A percentile compares a stretch with the other conserved stretches of the same genome.
Conservation (phyloP, 306 rosid species). For the Arachis stenosperma region DNA sequence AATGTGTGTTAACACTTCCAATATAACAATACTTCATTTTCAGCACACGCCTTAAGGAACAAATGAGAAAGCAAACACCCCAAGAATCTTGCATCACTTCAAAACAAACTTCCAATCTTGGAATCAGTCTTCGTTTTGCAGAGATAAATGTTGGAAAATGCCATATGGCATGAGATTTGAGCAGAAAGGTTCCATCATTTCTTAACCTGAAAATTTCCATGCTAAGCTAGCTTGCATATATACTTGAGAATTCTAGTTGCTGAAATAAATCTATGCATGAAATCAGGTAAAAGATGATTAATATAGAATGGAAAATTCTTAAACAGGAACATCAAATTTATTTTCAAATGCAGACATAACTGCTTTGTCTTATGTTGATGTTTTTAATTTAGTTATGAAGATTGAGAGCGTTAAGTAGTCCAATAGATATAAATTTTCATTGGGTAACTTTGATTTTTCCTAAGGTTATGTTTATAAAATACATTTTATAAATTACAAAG, state of each 20-base stretch:
- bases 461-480: no score
- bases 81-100: slow-evolving; percentile 37
- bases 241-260: slow-evolving; percentile 19
- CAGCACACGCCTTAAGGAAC: slow-evolving; percentile 28
- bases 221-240: slow-evolving; percentile 35
- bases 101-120: slow-evolving; percentile 34
- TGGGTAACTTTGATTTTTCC: no score
- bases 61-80: slow-evolving; percentile 40
- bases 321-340: background rate
- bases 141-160: slow-evolving; percentile 39
- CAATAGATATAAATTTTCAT: background rate
- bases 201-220: slow-evolving; percentile 48
- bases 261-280: slow-evolving; percentile 28
- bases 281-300: background rate
- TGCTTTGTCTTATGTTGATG: background rate
- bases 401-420: background rate
- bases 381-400: background rate
- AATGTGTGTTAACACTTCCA: slow-evolving; percentile 31
- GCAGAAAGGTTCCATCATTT: slow-evolving; percentile 41
- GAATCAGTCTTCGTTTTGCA: slow-evolving; percentile 39
- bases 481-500: no score
- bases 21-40: slow-evolving; percentile 29
- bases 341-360: background rate
- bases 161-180: slow-evolving; percentile 30
- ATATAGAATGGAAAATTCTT: slow-evolving; percentile 1